Conservation (phyloP, 495 filamentous ascomycete genomes). For the Hypoxylon lienhwacheense region DNA sequence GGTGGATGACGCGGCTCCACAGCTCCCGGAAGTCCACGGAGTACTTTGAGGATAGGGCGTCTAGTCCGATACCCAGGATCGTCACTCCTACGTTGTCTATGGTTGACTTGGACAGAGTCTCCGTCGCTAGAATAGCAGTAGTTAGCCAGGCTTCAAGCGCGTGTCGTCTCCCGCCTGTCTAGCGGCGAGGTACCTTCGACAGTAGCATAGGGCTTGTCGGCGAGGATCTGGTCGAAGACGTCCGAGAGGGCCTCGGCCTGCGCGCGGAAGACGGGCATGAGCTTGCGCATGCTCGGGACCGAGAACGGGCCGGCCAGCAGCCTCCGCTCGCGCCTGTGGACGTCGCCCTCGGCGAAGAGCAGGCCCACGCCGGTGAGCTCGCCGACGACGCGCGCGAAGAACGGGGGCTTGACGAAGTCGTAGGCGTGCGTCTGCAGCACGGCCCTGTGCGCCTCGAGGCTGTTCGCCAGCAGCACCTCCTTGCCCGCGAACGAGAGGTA, state of each 20-base stretch:
- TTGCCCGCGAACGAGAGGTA: conserved; percentile 39
- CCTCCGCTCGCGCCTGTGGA: conserved; percentile 38
- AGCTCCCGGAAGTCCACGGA: conserved; percentile 33
- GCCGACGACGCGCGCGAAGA: conserved; percentile 34
- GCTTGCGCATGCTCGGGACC: conserved; percentile 27
- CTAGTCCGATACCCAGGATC: conserved; percentile 68
- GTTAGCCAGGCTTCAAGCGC: too few species aligned
- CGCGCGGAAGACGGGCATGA: conserved; percentile 27
- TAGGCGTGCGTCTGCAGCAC: conserved; percentile 43
- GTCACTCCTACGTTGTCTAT: conserved; percentile 73
- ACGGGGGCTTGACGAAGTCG: conserved; percentile 41
- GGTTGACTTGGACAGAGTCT: conserved; percentile 44
- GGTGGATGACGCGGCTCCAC: conserved; percentile 36
- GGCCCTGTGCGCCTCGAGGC: conserved; percentile 39
- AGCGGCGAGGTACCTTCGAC: conserved; percentile 36
- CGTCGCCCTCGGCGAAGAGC: conserved; percentile 40
- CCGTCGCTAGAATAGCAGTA: conserved; percentile 10
- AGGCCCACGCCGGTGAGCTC: conserved; percentile 42
- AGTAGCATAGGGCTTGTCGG: conserved; percentile 16
- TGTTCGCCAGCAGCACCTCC: conserved; percentile 43
- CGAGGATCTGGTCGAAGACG: conserved; percentile 14
- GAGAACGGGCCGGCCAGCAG: conserved; percentile 33
- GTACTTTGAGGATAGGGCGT: conserved; percentile 50
- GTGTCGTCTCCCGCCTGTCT: too few species aligned
- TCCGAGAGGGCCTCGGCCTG: conserved; percentile 18